Conservation (phyloP, 129 eudicot species). For the Helianthus annuus region HanXRQr2.0-SUNRISE NC_035446.2:116884491-116884990, state of each 20-base stretch:
- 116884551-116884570: slow-evolving; percentile 62
- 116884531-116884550: slow-evolving; percentile 43
- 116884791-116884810: background rate
- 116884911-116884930: slow-evolving; percentile 71
- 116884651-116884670: slow-evolving; percentile 74
- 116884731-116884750: slow-evolving; percentile 57
- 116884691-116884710: slow-evolving; percentile 74
- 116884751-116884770: slow-evolving; percentile 54
- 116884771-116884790: slow-evolving; percentile 45
- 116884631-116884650: slow-evolving; percentile 55
- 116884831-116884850: background rate
- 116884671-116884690: slow-evolving; percentile 73
- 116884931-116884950: slow-evolving; percentile 53
- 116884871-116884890: slow-evolving; percentile 51
- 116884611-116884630: slow-evolving; percentile 72
- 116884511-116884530: background rate
- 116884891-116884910: slow-evolving; percentile 76
- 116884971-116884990: slow-evolving; percentile 78
- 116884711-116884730: slow-evolving; percentile 78
- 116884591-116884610: slow-evolving; percentile 72
- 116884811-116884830: background rate
- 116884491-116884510: background rate
- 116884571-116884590: slow-evolving; percentile 62
- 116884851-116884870: background rate
- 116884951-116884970: slow-evolving; percentile 64